Percentiles rank a stretch among this genome's conserved stretches.
Evolutionary conservation across 75 land plant species (phyloP).

Genomic region (Ceratopteris richardii): DNA sequence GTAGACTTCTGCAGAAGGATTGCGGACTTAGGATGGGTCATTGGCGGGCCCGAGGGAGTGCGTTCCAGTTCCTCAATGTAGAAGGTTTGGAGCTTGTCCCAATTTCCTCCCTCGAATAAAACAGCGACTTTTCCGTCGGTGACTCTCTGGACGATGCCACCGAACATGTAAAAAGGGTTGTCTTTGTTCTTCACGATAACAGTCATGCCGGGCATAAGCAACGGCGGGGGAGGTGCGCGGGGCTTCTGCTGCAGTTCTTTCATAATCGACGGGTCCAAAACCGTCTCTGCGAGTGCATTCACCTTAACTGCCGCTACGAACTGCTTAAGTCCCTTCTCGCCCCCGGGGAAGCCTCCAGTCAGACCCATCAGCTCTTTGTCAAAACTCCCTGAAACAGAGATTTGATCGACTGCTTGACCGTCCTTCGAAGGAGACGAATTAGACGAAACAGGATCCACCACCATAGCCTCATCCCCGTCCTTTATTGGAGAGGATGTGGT

Average conservation of each 20-base stretch:
- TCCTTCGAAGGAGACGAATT: not conserved
- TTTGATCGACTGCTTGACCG: not conserved
- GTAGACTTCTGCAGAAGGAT: conserved; percentile 18
- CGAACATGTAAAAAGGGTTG: conserved; percentile 72
- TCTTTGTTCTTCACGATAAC: conserved; percentile 69
- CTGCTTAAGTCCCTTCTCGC: conserved; percentile 61
- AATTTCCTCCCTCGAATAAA: conserved; percentile 87
- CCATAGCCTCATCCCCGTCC: conserved; percentile 6
- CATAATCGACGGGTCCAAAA: conserved; percentile 5
- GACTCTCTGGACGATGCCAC: conserved; percentile 84
- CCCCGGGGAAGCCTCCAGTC: conserved; percentile 94
- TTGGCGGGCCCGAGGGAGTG: conserved; percentile 75
- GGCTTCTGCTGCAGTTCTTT: conserved; percentile 10
- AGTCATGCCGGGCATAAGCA: conserved; percentile 87
- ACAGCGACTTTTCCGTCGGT: conserved; percentile 88
- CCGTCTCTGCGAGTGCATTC: not conserved
- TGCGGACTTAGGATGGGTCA: conserved; percentile 72
- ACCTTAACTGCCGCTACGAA: conserved; percentile 28
- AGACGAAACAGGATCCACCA: not conserved
- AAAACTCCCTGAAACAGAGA: conserved; percentile 18
- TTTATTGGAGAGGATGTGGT: not conserved
- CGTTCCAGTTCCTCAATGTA: conserved; percentile 65
- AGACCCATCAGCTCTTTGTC: conserved; percentile 77
- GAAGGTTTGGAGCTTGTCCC: conserved; percentile 76
- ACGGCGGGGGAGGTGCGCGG: conserved; percentile 54